These are phyloP conservation scores for Chlamydomonas urium DNA, from an alignment of 139 green algal genomes.

Conservation along the genomic window DNA sequence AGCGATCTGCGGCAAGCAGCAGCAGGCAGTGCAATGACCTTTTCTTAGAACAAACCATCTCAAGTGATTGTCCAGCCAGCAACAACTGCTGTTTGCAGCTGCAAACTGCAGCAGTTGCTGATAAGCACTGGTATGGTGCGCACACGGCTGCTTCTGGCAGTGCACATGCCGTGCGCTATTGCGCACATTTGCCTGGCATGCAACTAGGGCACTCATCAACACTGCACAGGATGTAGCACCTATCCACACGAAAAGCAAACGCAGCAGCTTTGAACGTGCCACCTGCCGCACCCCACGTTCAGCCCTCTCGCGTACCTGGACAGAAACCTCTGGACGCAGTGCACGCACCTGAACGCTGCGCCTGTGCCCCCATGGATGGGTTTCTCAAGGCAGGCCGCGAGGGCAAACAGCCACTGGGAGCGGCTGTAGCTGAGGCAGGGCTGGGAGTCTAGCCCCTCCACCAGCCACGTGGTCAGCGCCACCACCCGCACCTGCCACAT, in stretches of 20 bases:
- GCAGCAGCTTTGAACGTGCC: background rate
- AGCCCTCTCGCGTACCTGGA: no score
- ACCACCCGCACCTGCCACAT: background rate
- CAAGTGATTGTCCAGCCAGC: background rate
- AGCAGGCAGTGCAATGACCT: background rate
- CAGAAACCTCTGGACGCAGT: background rate
- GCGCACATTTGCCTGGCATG: no score
- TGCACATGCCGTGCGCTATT: no score
- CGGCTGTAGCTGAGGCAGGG: slow-evolving; percentile 6
- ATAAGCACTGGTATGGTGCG: background rate
- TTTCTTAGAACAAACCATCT: background rate
- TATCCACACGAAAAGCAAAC: background rate
- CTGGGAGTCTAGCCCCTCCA: background rate
- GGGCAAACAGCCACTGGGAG: slow-evolving; percentile 35
- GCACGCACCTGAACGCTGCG: slow-evolving; percentile 20
- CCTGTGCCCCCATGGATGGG: slow-evolving; percentile 22
- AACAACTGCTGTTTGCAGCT: background rate
- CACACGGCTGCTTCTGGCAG: background rate
- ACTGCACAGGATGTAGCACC: background rate
- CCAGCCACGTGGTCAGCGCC: background rate
- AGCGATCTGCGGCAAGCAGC: background rate
- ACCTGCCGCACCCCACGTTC: background rate
- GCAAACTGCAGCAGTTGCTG: background rate
- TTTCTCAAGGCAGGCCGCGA: slow-evolving; percentile 35
- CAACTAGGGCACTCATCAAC: background rate